Conservation (phyloP, 2,329 filamentous ascomycete genomes). For the Hypoxylon sp. region DNA sequence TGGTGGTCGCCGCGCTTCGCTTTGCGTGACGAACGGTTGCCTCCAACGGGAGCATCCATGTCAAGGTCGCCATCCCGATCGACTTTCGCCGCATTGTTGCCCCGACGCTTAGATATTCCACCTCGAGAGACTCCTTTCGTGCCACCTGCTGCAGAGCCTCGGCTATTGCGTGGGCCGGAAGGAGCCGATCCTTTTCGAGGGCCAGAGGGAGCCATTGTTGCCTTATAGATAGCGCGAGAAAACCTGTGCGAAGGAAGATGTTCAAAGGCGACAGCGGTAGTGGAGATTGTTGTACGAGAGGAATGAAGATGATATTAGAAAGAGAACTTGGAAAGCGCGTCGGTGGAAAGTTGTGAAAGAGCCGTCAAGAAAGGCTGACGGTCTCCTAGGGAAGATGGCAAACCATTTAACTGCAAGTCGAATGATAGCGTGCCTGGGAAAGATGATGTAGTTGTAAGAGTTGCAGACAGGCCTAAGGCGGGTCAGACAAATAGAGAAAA, state of each 20-base stretch:
- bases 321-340: slow-evolving; percentile 3
- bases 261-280: slow-evolving; percentile 11
- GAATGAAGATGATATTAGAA: neutral
- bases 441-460: slow-evolving; percentile 18
- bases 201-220: slow-evolving; percentile 48
- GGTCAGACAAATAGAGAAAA: slow-evolving; percentile 19
- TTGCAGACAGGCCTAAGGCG: slow-evolving; percentile 20
- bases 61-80: slow-evolving; percentile 73
- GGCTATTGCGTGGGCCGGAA: slow-evolving; percentile 43
- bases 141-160: slow-evolving; percentile 30
- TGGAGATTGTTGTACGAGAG: slow-evolving; percentile 1
- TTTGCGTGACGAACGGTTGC: slow-evolving; percentile 53
- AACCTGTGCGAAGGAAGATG: neutral
- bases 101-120: slow-evolving; percentile 67
- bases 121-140: slow-evolving; percentile 56
- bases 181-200: slow-evolving; percentile 44
- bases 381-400: slow-evolving; percentile 15
- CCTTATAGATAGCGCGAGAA: slow-evolving; percentile 13
- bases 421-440: slow-evolving; percentile 19
- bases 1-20: slow-evolving; percentile 46
- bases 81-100: slow-evolving; percentile 55
- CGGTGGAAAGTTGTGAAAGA: slow-evolving; percentile 18
- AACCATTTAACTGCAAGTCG: slow-evolving; percentile 28
- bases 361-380: slow-evolving; percentile 28
- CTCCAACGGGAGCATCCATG: slow-evolving; percentile 65